Base-by-base conservation (phyloP, 2,329 filamentous ascomycete species). In the Lasiodiplodia sp. region DNA sequence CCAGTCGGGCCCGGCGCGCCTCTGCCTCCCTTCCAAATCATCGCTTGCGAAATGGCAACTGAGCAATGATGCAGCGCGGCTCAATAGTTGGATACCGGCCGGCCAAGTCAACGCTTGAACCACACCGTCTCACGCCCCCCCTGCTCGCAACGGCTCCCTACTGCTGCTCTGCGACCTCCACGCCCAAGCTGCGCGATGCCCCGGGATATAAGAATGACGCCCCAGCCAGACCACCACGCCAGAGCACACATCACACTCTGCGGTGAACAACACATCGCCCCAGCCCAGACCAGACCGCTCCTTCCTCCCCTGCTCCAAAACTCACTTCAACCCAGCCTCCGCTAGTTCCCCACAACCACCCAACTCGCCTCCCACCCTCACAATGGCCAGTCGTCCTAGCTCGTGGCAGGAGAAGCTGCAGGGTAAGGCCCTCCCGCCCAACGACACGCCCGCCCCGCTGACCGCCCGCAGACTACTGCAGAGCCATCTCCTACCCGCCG, bases 401-500 rank as follows among this genome's bases (percentile, higher is more conserved):
- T 65, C 57, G 62, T 71, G 67, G 60, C 57, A 66, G 38, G 69
- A 76, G 56, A 73, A 74, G 62, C 76, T 79, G 55, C 70, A 71
- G 72, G 77, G 77, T 78, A 68, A 37, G 55, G 69, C 11, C 49
- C 38, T 47, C 44, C 34, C 31, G 18, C n/a, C 40, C 55, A 49
- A 68, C 44, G 7, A 21, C 47, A 7, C 21, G 11, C 18, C 71
- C 68, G 11, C 18, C 71, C 68, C 40, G 67, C 34, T 69, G 34
- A 67, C 71, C 52, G 47, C 31, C 57, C n/a, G 25, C 63, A 80
- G 79, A 78, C 8, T 73, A 79, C 63, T 80, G 79, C 67, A 71
- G 70, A 25, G 72, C 69, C 18, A 68, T 71, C 21, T 62, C 71
- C n/a, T 65, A 76, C 10, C 72, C 72, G 31, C 75, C 77, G 14